Conservation (phyloP, 192 early-diverging fungal species). For the Entophlyctis luteolus region DNA sequence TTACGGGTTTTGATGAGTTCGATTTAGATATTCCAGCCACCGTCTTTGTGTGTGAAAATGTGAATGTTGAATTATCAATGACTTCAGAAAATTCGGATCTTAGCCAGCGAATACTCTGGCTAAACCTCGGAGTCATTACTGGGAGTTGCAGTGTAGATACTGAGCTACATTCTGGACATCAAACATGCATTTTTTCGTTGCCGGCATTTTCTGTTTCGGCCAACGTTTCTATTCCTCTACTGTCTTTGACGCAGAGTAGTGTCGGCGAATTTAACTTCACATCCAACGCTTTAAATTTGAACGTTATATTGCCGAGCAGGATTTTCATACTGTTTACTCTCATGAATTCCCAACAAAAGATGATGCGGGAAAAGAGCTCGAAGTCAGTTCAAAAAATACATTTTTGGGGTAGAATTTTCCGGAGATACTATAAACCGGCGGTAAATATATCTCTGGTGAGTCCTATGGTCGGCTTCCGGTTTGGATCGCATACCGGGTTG, state of each 20-base stretch:
- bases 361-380: not conserved
- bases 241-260: not conserved
- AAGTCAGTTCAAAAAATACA: not conserved
- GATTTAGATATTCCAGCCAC: conserved; percentile 11
- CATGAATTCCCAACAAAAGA: not conserved
- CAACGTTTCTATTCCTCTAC: conserved; percentile 3
- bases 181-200: not conserved
- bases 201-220: not conserved
- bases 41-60: not conserved
- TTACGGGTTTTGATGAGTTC: conserved; percentile 12
- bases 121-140: not conserved
- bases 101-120: conserved; percentile 8
- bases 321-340: not conserved
- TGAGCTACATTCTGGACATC: not conserved
- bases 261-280: not conserved
- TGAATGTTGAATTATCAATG: no score
- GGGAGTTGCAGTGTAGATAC: not conserved
- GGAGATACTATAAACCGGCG: not conserved
- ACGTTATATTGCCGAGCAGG: not conserved
- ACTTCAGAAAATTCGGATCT: not conserved
- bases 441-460: not conserved
- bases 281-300: not conserved
- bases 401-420: conserved; percentile 9
- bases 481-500: conserved; percentile 5
- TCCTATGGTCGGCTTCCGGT: conserved; percentile 3